Base-by-base conservation (phyloP, 352 stramenopile species). In the Thraustotheca clavata region DNA sequence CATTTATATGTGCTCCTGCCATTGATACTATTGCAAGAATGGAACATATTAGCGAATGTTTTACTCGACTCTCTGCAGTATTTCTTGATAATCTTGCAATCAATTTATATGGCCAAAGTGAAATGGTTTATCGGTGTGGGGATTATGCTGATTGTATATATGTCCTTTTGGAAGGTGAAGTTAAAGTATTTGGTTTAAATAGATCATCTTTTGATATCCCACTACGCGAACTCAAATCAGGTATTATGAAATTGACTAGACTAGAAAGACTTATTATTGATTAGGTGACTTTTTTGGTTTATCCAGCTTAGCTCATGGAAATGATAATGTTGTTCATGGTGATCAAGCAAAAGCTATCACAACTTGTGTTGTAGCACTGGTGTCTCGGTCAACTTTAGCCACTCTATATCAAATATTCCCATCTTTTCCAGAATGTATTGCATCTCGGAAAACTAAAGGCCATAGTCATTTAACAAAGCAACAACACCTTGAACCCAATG, bases 11-110 rank as follows among this genome's bases (percentile, higher is more conserved):
- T 43, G 68, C 76, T 18, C 76, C 79, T 3, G 77, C 70, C 3
- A 43, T 91, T 1, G 76, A 88, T 48, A 86, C 77, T 0, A 47
- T 91, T 1, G 67, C 71, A 1, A 59, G 85, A 0, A 66, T 91
- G 16, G 77, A 89, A 40, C 38, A 55, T 4, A 43, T 65, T 20
- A 26, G 57, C 18, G 57, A 54, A 4, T 54, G 32, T 12, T 54
- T 65, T 26, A 26, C 46, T 5, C 22, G 26, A 20, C 35, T 65
- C 12, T 29, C 38, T 6, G 38, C 69, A 3, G 68, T 85, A 5
- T 81, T 89, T 36, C 60, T 91, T 4, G 74, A 79, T 20, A 87
- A 91, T 40, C 66, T 79, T 7, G 77, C 77, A 33, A 83, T 91
- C 31, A 80, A 89, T 26, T 55, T 65, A 32, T 57, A 65, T 33